phyloP scores from a whole-genome alignment of 2,329 filamentous ascomycete genomes.

The Fusarium siculi region DNA sequence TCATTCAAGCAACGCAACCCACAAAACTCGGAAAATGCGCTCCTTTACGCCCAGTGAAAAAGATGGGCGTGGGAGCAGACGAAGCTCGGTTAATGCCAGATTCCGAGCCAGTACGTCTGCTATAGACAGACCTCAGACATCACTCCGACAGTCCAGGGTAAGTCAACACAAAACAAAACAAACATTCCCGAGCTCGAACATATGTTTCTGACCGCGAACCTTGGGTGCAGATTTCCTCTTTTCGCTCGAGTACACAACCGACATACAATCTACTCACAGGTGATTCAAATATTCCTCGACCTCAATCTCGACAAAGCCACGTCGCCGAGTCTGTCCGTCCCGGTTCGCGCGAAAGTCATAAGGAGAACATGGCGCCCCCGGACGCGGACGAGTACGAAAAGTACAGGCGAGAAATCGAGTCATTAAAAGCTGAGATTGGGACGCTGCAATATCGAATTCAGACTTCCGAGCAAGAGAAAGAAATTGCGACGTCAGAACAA shows the following conservation, averaged over 20 bases:
- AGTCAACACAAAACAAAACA: constrained; percentile 46
- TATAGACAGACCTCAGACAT: constrained; percentile 51
- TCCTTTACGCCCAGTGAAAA: constrained; percentile 48
- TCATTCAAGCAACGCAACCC: not conserved
- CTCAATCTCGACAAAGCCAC: constrained; percentile 55
- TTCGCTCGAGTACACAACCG: constrained; percentile 62
- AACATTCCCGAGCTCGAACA: constrained; percentile 1
- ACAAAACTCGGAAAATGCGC: constrained; percentile 46
- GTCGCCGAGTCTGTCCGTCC: constrained; percentile 55
- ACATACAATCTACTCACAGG: constrained; percentile 70
- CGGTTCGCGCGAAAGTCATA: constrained; percentile 67
- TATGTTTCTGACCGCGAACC: constrained; percentile 17
- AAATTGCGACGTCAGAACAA: constrained; percentile 80
- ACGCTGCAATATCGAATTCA: constrained; percentile 89
- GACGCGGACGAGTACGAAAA: constrained; percentile 70
- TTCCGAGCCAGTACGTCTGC: constrained; percentile 52
- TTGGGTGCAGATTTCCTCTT: constrained; percentile 54
- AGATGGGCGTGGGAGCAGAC: constrained; percentile 45
- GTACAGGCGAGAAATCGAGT: constrained; percentile 71
- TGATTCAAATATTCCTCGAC: constrained; percentile 53
- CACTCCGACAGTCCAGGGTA: constrained; percentile 53
- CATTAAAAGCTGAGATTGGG: constrained; percentile 89
- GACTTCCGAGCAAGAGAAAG: constrained; percentile 87
- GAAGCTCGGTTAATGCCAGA: constrained; percentile 46
- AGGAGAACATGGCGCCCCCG: constrained; percentile 68